Percentiles rank a stretch among this genome's conserved stretches.
phyloP scores from a whole-genome alignment of 371 early-diverging fungal genomes.

The Mortierella polycephala region DNA sequence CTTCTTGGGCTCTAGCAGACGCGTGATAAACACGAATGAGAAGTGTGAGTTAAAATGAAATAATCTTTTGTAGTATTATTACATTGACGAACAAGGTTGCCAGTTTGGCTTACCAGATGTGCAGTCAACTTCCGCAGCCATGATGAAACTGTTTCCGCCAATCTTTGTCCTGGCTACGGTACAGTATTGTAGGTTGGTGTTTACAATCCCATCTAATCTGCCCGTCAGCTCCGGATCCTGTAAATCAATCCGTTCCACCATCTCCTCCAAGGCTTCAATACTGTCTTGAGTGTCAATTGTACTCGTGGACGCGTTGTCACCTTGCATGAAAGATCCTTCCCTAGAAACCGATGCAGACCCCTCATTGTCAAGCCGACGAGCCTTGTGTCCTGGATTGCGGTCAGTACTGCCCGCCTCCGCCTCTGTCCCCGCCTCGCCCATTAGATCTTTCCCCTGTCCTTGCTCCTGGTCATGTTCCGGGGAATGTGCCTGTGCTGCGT shows the following conservation, averaged over 20 bases:
- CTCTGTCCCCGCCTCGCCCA: background rate
- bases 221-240: conserved; percentile 57
- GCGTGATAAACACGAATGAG: background rate
- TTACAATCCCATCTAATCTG: conserved; percentile 63
- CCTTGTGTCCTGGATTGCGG: background rate
- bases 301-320: background rate
- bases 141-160: conserved; percentile 73
- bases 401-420: background rate
- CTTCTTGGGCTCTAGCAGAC: conserved; percentile 56
- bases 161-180: conserved; percentile 84
- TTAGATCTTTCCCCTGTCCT: background rate
- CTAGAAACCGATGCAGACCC: no score
- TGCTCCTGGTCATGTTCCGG: background rate
- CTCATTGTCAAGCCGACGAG: background rate
- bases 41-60: background rate
- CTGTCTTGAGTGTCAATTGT: background rate
- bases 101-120: conserved; percentile 56
- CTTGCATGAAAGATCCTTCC: no score
- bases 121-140: conserved; percentile 96
- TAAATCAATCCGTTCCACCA: conserved; percentile 20
- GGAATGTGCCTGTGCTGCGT: background rate
- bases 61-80: no score
- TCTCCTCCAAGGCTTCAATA: background rate
- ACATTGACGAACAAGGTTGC: background rate
- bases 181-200: conserved; percentile 90